A percentile compares a stretch with the other conserved stretches of the same genome.
These are phyloP conservation scores for Exophiala sp. DNA, from an alignment of 2,329 filamentous ascomycete genomes.

Conservation along the genomic window DNA sequence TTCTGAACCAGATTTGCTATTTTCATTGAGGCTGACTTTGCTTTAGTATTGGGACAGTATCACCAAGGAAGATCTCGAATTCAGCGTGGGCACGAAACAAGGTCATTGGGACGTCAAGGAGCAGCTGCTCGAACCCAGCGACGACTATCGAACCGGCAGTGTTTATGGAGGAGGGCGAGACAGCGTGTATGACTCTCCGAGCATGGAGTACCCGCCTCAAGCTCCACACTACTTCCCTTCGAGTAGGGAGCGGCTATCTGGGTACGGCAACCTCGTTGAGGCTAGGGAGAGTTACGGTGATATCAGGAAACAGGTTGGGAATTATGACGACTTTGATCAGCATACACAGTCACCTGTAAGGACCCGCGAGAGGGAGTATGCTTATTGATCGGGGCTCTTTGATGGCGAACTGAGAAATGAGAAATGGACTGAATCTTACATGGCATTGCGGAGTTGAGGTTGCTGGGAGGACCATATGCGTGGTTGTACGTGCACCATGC, in stretches of 20 bases:
- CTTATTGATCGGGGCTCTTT: constrained; percentile 7
- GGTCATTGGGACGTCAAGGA: constrained; percentile 99
- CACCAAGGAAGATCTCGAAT: constrained; percentile 95
- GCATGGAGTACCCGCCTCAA: constrained; percentile 21
- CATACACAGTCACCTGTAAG: constrained; percentile 10
- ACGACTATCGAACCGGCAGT: constrained; percentile 60
- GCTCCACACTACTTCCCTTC: constrained; percentile 6
- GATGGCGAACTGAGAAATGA: too few relatives aligned
- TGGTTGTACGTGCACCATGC: too few relatives aligned
- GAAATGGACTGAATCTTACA: too few relatives aligned
- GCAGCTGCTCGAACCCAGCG: constrained; percentile 61
- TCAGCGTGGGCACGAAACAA: constrained; percentile 89
- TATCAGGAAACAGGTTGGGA: constrained; percentile 18
- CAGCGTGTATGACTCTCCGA: constrained; percentile 65
- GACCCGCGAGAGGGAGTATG: constrained; percentile 19
- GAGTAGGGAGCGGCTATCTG: constrained; percentile 17
- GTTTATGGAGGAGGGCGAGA: constrained; percentile 38
- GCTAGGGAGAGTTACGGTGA: constrained; percentile 21
- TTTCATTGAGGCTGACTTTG: not conserved
- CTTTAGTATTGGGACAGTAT: constrained; percentile 96
- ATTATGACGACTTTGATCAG: constrained; percentile 20
- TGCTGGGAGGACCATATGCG: too few relatives aligned
- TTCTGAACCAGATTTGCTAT: not conserved
- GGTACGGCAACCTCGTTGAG: constrained; percentile 15
- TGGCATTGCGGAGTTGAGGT: too few relatives aligned